Evolutionary conservation across 2,329 filamentous ascomycete genomes (phyloP).

Genomic region (Geosmithia putterillii): DNA sequence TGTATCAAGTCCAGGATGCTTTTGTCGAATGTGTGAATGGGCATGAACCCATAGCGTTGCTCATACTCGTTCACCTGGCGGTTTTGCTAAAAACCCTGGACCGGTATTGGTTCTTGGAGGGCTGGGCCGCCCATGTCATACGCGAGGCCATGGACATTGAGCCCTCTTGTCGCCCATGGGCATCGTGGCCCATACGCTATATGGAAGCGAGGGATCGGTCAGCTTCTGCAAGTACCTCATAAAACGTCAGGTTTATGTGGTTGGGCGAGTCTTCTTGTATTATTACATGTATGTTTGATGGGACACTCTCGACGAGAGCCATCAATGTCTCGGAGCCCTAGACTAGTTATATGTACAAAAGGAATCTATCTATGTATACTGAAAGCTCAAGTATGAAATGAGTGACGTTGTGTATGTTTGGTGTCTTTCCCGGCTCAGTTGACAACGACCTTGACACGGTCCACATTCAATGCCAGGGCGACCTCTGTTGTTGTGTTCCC

Average conservation of each 20-base stretch:
- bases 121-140: constrained; percentile 8
- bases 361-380: too few species aligned
- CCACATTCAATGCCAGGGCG: constrained; percentile 4
- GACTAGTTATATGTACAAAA: too few species aligned
- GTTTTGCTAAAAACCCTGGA: constrained; percentile 6
- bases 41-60: constrained; percentile 6
- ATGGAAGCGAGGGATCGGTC: too few species aligned
- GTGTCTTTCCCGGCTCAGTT: too few species aligned
- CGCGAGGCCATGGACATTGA: constrained; percentile 2
- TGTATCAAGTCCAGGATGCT: constrained; percentile 5
- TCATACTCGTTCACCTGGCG: constrained; percentile 7
- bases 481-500: neutral
- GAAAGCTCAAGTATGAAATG: too few species aligned
- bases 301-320: too few species aligned
- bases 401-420: too few species aligned
- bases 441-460: constrained; percentile 3
- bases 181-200: constrained; percentile 1
- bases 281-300: too few species aligned
- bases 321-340: too few species aligned
- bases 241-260: too few species aligned
- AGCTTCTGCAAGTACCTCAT: too few species aligned
- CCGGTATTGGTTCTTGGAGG: constrained; percentile 9
- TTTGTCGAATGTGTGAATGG: constrained; percentile 5
- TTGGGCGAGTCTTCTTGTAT: too few species aligned
- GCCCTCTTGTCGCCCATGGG: constrained; percentile 1